A percentile compares a stretch with the other conserved stretches of the same genome.
These are phyloP conservation scores for Medicago ruthenica DNA, from an alignment of 306 rosid species.

Conservation along the genomic window DNA sequence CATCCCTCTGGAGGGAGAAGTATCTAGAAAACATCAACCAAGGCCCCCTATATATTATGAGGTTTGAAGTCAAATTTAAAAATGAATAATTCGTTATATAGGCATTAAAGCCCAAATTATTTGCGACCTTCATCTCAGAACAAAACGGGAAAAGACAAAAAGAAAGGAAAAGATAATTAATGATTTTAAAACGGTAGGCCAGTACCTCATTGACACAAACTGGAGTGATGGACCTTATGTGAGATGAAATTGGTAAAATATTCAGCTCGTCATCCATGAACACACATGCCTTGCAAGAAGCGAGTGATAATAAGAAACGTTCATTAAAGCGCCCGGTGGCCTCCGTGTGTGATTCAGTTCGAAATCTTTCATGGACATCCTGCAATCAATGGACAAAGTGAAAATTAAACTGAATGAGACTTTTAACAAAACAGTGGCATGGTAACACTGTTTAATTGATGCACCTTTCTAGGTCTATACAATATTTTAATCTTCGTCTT, in stretches of 20 bases:
- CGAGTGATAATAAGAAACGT: constrained; percentile 86
- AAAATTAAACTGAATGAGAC: constrained; percentile 33
- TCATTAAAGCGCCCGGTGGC: constrained; percentile 86
- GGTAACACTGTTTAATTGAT: not conserved
- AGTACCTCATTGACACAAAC: constrained; percentile 72
- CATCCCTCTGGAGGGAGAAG: too few relatives aligned
- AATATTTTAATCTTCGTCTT: too few relatives aligned
- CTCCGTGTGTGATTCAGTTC: constrained; percentile 87
- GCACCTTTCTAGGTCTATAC: not conserved
- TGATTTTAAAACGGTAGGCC: constrained; percentile 39
- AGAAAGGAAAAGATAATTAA: not conserved
- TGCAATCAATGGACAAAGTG: constrained; percentile 42
- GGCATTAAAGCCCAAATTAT: constrained; percentile 5
- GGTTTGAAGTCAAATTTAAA: too few relatives aligned
- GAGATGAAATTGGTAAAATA: constrained; percentile 86
- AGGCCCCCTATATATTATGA: too few relatives aligned
- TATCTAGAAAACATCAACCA: too few relatives aligned
- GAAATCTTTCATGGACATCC: constrained; percentile 90
- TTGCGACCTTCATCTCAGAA: not conserved
- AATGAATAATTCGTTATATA: not conserved
- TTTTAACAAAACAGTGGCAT: constrained; percentile 11
- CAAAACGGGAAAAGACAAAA: not conserved
- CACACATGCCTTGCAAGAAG: constrained; percentile 83
- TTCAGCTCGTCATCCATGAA: constrained; percentile 91
- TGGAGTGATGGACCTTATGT: constrained; percentile 68